Percentiles rank a stretch among this genome's conserved stretches.
Evolutionary conservation across 2,329 filamentous ascomycete genomes (phyloP).

Genomic region (Colletotrichum eleusines): DNA sequence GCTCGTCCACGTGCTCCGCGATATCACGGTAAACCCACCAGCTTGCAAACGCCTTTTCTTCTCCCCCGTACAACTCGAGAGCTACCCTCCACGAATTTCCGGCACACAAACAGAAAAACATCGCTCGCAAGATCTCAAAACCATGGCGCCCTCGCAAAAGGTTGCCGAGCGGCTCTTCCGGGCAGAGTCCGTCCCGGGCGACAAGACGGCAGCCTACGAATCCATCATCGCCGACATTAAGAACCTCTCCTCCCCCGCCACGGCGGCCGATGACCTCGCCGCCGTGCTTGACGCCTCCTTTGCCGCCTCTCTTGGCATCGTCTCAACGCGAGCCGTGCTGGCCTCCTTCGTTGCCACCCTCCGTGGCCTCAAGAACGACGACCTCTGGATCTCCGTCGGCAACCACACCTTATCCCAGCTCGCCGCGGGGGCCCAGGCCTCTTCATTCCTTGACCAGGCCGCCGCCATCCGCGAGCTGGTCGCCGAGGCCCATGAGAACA

Average conservation of each 20-base stretch:
- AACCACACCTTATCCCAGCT: constrained; percentile 78
- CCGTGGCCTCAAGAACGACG: constrained; percentile 68
- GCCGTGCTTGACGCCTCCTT: constrained; percentile 77
- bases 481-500: constrained; percentile 83
- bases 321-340: constrained; percentile 79
- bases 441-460: constrained; percentile 85
- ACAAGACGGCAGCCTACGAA: constrained; percentile 61
- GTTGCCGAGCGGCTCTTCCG: constrained; percentile 59
- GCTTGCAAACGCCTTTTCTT: neutral
- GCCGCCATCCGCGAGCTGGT: constrained; percentile 83
- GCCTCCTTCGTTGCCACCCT: constrained; percentile 75
- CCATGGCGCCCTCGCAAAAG: constrained; percentile 56
- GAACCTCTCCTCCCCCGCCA: constrained; percentile 54
- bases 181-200: constrained; percentile 52
- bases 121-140: neutral
- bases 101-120: neutral
- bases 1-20: constrained; percentile 16
- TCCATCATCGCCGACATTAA: constrained; percentile 59
- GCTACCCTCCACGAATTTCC: no score
- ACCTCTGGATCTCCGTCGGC: constrained; percentile 81
- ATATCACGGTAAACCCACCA: constrained; percentile 9
- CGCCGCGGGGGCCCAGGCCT: constrained; percentile 61
- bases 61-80: neutral
- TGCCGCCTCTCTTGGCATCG: constrained; percentile 77
- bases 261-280: constrained; percentile 68